Base-by-base conservation (phyloP, 768 basidiomycete species). In the Tulasnella sp. region DNA sequence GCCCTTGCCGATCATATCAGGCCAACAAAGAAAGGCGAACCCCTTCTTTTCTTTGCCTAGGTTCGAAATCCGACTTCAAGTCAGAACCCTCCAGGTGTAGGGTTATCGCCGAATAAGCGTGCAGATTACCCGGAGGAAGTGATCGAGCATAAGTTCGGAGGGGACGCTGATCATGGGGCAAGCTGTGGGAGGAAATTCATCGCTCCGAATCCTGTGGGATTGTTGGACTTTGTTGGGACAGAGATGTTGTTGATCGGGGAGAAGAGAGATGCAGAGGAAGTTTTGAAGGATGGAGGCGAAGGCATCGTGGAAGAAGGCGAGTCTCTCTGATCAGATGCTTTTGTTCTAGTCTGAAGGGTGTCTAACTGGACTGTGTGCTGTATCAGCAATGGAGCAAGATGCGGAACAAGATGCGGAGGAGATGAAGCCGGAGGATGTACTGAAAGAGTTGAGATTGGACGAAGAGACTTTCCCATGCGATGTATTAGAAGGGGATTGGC, bases 211-310 rank as follows among this genome's bases (percentile, higher is more conserved):
- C 34, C 55, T 27, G 55, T 43, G 15, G 34, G 38, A 42, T 23
- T 43, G 42, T 32, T 56, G 55, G 55, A 56, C 44, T 56, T 56
- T 43, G 41, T 43, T 15, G 55, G 55, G n/a, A 56, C 42, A 1
- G 55, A 56, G 44, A 26, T 56, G 38, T 29, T 56, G 42, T 9
- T 56, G 38, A 56, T 56, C 17, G 41, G 41, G 21, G 55, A 56
- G 41, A 44, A 44, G 24, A 38, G 44, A 17, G 44, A 47, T 0
- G 55, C 44, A 24, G 55, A 56, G 0, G 55, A 56, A 17, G 44
- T 56, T 1, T 8, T 56, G 55, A 47, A 38, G 38, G 55, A 47
- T 47, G 55, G 44, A 43, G 45, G 26, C 45, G 44, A 56, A 43
- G 45, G 26, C 45, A 44, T 43, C 26, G 30, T 30, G 27, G 55